Evolutionary conservation across 306 rosid genomes (phyloP), one percentile per base, ranked within the genome.

Genomic region (Lupinus albus): DNA sequence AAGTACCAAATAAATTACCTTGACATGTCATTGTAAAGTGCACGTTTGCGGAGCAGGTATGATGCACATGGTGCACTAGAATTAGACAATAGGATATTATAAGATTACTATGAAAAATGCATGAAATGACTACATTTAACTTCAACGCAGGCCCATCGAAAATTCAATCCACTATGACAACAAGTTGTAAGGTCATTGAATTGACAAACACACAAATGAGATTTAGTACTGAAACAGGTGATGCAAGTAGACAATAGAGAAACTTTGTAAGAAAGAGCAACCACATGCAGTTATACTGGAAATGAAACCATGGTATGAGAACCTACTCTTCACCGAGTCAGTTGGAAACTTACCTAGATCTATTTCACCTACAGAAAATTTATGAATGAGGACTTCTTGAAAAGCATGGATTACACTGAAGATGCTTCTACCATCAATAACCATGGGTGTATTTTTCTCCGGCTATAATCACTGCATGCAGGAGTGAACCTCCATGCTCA

Each of bases 21-120:
- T 72, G 97, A 84, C 95, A 90, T 85, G 66, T 90, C 90, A 82
- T 84, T 53, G 44, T 90, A 87, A 61, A 91, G 86, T 64, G 97
- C 97, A 73, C 97, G 76, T 81, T 84, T 84, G 75, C 97, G 92
- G 38, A 90, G 97, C 83, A 87, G 14, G 79, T 90, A 90, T 16
- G 97, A 90, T 38, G 41, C 92, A 69, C 97, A 87, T 11, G 97
- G 95, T 0, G 84, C 92, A 78, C 97, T 91, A 61, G 68, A 70
- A 66, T 9, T 11, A 46, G 68, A 64, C 49, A 78, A 21, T 15
- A 56, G 12, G 36, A 76, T 20, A 25, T 62, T 32, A 56, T 53
- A 53, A 25, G 30, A 25, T 25, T 17, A 1, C 6, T 5, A 4
- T 44, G 21, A n/a, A 73, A 25, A 73, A 32, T 55, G 17, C 12